These are phyloP conservation scores for Striga hermonthica DNA, from an alignment of 305 asterid species.

Conservation along the genomic window DNA sequence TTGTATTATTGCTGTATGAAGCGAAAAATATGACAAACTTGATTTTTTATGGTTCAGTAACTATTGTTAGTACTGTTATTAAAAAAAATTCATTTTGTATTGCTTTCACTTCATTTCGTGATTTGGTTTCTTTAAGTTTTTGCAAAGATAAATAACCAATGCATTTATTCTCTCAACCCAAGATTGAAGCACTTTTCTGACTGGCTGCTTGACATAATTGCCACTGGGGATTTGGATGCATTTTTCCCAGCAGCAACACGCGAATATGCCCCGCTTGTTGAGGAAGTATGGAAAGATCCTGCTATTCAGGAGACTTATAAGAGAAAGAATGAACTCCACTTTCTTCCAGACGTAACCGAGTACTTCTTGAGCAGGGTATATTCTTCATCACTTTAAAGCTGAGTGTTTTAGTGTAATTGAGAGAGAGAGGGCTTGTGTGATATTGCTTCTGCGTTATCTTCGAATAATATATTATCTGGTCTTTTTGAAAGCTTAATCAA, in stretches of 20 bases:
- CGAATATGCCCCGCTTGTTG: slow-evolving; percentile 83
- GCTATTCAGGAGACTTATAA: slow-evolving; percentile 72
- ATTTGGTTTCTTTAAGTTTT: slow-evolving; percentile 12
- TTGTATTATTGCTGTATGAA: too few species aligned
- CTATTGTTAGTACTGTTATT: neutral
- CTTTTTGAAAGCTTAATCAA: too few species aligned
- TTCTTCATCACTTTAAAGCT: neutral
- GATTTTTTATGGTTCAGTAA: neutral
- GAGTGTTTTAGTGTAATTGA: too few species aligned
- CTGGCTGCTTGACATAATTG: slow-evolving; percentile 80
- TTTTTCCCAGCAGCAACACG: slow-evolving; percentile 90
- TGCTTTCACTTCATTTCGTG: slow-evolving; percentile 3
- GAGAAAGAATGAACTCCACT: slow-evolving; percentile 73
- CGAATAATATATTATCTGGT: too few species aligned
- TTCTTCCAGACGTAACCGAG: slow-evolving; percentile 76
- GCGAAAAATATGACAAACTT: neutral
- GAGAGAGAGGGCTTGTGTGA: too few species aligned
- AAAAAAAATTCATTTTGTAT: neutral
- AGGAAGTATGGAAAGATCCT: slow-evolving; percentile 79
- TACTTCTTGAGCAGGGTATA: slow-evolving; percentile 76
- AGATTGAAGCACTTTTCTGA: slow-evolving; percentile 73
- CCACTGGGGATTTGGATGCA: slow-evolving; percentile 81
- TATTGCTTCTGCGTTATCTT: too few species aligned
- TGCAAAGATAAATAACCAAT: slow-evolving; percentile 40
- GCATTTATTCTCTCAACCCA: slow-evolving; percentile 64